Conservation (phyloP, 108 stramenopile genomes). For the Schizochytrium sp. region DNA sequence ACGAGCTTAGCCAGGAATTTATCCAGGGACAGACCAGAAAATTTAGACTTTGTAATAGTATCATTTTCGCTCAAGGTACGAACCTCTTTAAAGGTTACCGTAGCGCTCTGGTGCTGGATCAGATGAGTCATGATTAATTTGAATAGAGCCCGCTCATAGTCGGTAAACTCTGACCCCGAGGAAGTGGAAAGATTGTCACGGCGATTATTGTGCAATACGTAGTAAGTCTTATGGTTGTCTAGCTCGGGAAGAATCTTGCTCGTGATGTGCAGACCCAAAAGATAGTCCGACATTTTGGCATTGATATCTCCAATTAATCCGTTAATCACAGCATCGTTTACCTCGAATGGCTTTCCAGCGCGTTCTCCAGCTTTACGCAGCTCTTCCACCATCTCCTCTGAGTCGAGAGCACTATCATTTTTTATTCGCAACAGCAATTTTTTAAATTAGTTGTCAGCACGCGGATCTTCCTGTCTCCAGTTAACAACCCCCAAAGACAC, state of each 20-base stretch:
- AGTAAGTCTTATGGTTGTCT: background rate
- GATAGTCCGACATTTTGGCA: background rate
- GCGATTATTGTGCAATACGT: background rate
- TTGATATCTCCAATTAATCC: background rate
- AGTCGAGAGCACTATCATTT: background rate
- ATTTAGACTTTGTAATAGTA: background rate
- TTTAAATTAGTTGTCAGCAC: too few species aligned
- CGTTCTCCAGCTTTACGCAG: conserved; percentile 1
- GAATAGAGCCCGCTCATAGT: conserved; percentile 40
- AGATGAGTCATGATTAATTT: background rate
- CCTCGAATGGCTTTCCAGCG: background rate
- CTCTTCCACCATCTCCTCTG: background rate
- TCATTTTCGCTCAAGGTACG: background rate
- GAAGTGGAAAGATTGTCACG: background rate
- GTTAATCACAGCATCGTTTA: background rate
- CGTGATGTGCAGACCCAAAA: background rate
- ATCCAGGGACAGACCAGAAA: background rate
- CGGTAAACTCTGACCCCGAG: background rate
- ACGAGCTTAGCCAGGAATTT: background rate
- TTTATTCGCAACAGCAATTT: too few species aligned
- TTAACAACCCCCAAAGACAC: too few species aligned
- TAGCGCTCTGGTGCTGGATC: background rate
- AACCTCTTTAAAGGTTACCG: background rate
- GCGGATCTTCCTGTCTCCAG: too few species aligned
- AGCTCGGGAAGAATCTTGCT: background rate